Base-by-base conservation (phyloP, 2,329 filamentous ascomycete genomes). In the Plectosphaerella plurivora region DNA sequence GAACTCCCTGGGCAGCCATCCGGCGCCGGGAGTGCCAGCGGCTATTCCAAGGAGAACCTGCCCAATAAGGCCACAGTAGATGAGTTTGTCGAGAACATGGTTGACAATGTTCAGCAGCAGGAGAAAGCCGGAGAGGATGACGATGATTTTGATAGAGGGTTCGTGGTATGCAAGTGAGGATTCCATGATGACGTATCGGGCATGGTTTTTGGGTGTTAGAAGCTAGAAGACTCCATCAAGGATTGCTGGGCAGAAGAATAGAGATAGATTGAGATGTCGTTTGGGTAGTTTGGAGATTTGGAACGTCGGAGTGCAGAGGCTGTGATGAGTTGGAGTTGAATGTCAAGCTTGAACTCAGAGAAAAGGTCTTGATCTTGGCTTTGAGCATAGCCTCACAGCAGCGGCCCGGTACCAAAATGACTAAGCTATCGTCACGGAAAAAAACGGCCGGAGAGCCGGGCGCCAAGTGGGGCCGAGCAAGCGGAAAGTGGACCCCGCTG, bases 11-110 rank as follows among this genome's bases (percentile, higher is more conserved):
- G 73, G 70, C 0, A 92, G 74, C 77, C 79, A 84, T 63, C 80
- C 74, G 3, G 73, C 79, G 1, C 85, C 86, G 0, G 88, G 87
- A 0, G 77, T 78, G 9, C 88, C 88, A 79, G 81, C 92, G 9
- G 83, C 78, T 9, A 90, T 78, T 12, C 88, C 88, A 16, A 91
- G 65, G 8, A 90, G 70, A 14, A 92, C 76, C 60, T 92, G 86
- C 1, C 87, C 88, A 7, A 91, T 69, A 0, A 91, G 76, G 0
- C 87, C 88, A 60, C 87, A 90, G 63, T 86, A 89, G 0, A 89
- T 61, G 0, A 81, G 58, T 14, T 68, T 73, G 59, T 91, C 81
- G 1, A 90, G 73, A 0, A 75, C 61, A 51, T 72, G 72, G 56
- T 84, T 83, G 54, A 81, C 59, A 6, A 78, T 45, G 57, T 89